Percentiles rank a stretch among this genome's conserved stretches.
Conservation (phyloP, 306 rosid genomes). For the Parietaria judaica region DNA sequence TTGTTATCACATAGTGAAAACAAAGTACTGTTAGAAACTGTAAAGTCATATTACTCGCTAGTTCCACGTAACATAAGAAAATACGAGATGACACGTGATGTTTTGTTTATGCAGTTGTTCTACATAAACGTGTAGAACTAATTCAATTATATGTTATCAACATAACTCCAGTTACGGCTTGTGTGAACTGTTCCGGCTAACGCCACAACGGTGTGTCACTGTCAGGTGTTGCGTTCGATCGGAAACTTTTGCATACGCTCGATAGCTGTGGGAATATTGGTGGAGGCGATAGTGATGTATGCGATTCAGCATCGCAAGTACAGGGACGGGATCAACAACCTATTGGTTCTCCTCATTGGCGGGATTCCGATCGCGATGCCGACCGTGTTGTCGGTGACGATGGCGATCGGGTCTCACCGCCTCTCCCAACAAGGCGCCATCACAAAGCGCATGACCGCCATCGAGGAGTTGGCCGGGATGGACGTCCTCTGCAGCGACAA, state of each 20-base stretch:
- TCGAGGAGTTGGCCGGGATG: constrained; percentile 96
- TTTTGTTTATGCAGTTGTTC: no score
- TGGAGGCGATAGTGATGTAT: constrained; percentile 76
- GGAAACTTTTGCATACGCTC: constrained; percentile 95
- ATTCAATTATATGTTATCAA: no score
- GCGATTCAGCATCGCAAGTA: constrained; percentile 68
- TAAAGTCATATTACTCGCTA: no score
- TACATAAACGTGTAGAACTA: no score
- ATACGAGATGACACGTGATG: no score
- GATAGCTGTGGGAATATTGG: constrained; percentile 59
- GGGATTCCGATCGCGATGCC: constrained; percentile 98
- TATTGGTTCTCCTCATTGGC: constrained; percentile 86
- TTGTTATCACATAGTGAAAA: no score
- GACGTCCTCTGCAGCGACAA: constrained; percentile 90
- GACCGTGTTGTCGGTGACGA: constrained; percentile 85
- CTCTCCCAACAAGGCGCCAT: constrained; percentile 84
- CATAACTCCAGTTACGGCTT: no score
- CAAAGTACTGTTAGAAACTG: no score
- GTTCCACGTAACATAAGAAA: no score
- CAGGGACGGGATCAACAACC: constrained; percentile 76
- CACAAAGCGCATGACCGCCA: constrained; percentile 96
- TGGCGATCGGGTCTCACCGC: constrained; percentile 93
- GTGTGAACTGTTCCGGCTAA: no score
- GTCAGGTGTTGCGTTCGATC: constrained; percentile 73
- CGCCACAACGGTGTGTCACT: neutral